Conservation (phyloP, 1,284 basidiomycete species). For the Ustilago cynodontis region DNA sequence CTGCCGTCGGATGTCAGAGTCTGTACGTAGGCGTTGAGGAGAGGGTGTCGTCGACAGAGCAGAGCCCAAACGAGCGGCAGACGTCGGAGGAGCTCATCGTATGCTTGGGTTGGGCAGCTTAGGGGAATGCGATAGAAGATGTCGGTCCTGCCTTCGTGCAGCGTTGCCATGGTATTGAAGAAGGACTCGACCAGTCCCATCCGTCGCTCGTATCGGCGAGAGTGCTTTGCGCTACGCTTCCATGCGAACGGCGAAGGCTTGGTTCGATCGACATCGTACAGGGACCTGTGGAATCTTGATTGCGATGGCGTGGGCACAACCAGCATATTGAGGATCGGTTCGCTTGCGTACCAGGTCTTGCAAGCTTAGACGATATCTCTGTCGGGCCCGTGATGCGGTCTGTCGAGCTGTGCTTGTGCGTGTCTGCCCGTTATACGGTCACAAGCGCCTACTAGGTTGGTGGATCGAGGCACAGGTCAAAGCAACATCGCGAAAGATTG, state of each 20-base stretch:
- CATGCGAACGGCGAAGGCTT: slow-evolving; percentile 46
- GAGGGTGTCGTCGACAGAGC: slow-evolving; percentile 44
- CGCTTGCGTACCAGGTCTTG: neutral
- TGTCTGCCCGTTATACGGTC: neutral
- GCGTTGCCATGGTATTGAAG: slow-evolving; percentile 48
- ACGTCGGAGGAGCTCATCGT: slow-evolving; percentile 25
- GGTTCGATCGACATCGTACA: slow-evolving; percentile 46
- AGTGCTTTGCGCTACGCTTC: slow-evolving; percentile 17
- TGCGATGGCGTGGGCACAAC: slow-evolving; percentile 19
- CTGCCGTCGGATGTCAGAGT: slow-evolving; percentile 33
- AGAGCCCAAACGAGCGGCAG: slow-evolving; percentile 46
- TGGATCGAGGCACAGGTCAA: neutral
- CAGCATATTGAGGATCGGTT: slow-evolving; percentile 20
- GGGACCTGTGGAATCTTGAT: slow-evolving; percentile 32
- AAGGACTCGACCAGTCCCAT: slow-evolving; percentile 54
- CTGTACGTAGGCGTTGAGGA: slow-evolving; percentile 32
- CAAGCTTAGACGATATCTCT: neutral
- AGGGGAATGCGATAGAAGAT: slow-evolving; percentile 46
- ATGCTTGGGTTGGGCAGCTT: slow-evolving; percentile 18
- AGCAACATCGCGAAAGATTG: too few relatives aligned
- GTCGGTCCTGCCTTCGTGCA: slow-evolving; percentile 50
- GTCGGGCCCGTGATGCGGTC: neutral
- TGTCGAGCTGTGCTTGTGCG: neutral
- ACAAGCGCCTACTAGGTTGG: neutral
- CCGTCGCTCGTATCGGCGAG: slow-evolving; percentile 34